phyloP scores from a whole-genome alignment of 495 filamentous ascomycete genomes.

The Hypoxylon perforatum region DNA sequence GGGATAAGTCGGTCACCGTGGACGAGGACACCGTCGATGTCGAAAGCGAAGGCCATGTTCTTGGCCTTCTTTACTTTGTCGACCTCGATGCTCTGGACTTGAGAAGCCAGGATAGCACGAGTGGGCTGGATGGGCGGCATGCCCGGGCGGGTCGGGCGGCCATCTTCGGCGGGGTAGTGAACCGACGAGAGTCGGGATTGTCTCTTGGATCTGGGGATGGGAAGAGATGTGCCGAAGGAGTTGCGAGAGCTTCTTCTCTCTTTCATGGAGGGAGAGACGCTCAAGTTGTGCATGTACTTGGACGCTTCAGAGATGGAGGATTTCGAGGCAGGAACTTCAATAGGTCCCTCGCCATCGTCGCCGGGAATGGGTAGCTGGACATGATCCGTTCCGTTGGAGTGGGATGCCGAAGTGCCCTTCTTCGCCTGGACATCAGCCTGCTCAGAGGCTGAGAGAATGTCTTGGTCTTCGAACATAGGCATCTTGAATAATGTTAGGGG shows the following conservation, averaged over 20 bases:
- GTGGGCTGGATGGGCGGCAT: constrained; percentile 64
- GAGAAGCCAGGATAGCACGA: constrained; percentile 75
- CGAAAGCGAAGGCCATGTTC: constrained; percentile 75
- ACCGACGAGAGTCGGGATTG: constrained; percentile 72
- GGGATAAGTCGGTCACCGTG: constrained; percentile 73
- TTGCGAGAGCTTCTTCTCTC: constrained; percentile 77
- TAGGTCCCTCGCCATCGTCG: constrained; percentile 61
- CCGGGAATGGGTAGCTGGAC: constrained; percentile 60
- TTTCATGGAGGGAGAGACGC: constrained; percentile 71
- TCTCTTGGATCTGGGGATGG: constrained; percentile 78
- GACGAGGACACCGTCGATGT: constrained; percentile 74
- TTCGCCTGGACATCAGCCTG: constrained; percentile 36
- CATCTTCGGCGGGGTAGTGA: constrained; percentile 51
- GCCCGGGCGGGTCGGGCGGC: constrained; percentile 53
- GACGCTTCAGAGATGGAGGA: constrained; percentile 76
- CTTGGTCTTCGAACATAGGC: constrained; percentile 71
- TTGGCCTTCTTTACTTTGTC: constrained; percentile 73
- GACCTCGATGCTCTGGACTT: constrained; percentile 76
- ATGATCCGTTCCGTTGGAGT: constrained; percentile 32
- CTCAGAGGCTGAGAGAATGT: constrained; percentile 58
- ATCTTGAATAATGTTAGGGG: constrained; percentile 56
- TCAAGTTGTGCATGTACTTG: constrained; percentile 79
- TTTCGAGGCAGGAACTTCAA: constrained; percentile 78
- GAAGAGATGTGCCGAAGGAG: constrained; percentile 81
- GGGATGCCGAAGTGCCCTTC: constrained; percentile 35